Base-by-base conservation (phyloP, 352 stramenopile species). In the Globisporangium rhizosaccharum region DNA sequence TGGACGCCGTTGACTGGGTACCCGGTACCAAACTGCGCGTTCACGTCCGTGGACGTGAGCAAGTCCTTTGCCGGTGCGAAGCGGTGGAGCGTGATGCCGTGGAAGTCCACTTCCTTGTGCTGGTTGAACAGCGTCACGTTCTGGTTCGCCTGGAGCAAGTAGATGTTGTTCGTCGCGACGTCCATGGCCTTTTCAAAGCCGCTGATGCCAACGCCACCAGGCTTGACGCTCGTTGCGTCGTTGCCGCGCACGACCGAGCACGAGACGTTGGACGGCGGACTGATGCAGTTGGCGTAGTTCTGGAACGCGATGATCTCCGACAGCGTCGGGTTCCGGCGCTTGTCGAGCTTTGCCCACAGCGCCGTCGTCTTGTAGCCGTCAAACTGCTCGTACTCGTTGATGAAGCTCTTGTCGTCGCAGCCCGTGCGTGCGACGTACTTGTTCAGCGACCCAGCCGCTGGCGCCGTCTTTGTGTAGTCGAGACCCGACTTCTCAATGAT, bases 51-150 rank as follows among this genome's bases (percentile, higher is more conserved):
- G 4, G 56, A 53, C 33, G 53, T 57, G 18, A 89, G 61, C 53
- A 89, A 53, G 11, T 75, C 53, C 10, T 57, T 62, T 3, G 73
- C 59, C 14, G 79, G 71, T 25, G 49, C 54, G 61, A 87, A 89
- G 42, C 79, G 79, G 59, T 78, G 72, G 53, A 87, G 63, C 56
- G 57, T 75, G 57, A 82, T 82, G 42, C 57, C 75, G 11, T 79
- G 46, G 23, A 74, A 74, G 42, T 89, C 57, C 20, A 78, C 61
- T 25, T 79, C 67, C 33, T 70, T 42, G 48, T 75, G 53, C 37
- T 68, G 58, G 55, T 78, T 85, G 56, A 68, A 73, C 25, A 89
- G 51, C 49, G 76, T 82, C 20, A 89, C 37, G 65, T 89, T 87
- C 67, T 87, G 76, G 17, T 73, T 66, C 30, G 71, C 77, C 57